phyloP scores from a whole-genome alignment of 2,329 filamentous ascomycete genomes.

The Hypoxylon sp. region DNA sequence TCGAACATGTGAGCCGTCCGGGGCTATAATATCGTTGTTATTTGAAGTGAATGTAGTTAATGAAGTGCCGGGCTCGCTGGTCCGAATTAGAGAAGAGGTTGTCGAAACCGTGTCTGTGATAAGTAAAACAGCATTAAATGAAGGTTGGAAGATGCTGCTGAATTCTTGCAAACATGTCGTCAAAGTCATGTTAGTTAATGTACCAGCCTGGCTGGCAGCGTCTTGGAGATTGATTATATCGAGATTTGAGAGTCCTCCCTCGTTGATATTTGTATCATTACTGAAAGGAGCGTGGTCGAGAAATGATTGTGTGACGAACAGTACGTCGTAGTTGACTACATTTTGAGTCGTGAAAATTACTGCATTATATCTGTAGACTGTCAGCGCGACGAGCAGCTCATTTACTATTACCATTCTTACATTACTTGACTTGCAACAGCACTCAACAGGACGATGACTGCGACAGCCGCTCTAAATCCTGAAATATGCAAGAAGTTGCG shows the following conservation, averaged over 20 bases:
- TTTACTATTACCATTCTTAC: slow-evolving; percentile 52
- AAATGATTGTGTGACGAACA: slow-evolving; percentile 56
- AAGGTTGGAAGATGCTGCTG: slow-evolving; percentile 50
- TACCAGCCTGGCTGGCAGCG: slow-evolving; percentile 46
- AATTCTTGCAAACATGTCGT: slow-evolving; percentile 53
- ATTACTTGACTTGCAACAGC: slow-evolving; percentile 64
- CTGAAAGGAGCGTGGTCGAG: slow-evolving; percentile 55
- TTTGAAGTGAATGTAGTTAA: slow-evolving; percentile 43
- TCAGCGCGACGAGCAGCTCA: slow-evolving; percentile 35
- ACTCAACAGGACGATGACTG: slow-evolving; percentile 56
- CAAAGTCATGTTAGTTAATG: slow-evolving; percentile 49
- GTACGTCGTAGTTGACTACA: slow-evolving; percentile 47
- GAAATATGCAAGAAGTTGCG: slow-evolving; percentile 63
- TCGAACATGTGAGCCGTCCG: slow-evolving; percentile 48
- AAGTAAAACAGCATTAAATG: slow-evolving; percentile 55
- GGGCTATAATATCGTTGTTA: slow-evolving; percentile 36
- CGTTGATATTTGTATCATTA: slow-evolving; percentile 54
- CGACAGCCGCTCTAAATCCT: slow-evolving; percentile 56
- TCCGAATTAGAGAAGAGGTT: slow-evolving; percentile 54
- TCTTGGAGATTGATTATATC: slow-evolving; percentile 56
- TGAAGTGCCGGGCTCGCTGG: slow-evolving; percentile 47
- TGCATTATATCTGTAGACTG: slow-evolving; percentile 62
- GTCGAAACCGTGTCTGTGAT: slow-evolving; percentile 49
- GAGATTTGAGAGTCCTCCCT: slow-evolving; percentile 52
- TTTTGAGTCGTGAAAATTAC: slow-evolving; percentile 61